Conservation (phyloP, 805 yeast species). For the Candida corydali region DNA sequence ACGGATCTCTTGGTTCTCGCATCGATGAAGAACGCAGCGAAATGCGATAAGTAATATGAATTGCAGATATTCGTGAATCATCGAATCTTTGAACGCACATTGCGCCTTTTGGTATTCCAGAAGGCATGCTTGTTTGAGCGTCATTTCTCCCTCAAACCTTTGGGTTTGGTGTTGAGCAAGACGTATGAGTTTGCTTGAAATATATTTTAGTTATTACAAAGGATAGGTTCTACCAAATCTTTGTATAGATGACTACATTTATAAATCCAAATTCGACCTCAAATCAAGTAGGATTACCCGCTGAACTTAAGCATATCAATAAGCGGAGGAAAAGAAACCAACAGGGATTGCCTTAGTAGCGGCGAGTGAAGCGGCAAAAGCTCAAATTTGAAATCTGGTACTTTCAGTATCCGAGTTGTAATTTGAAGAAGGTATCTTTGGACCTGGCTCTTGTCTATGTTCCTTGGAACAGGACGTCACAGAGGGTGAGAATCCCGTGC, state of each 20-base stretch:
- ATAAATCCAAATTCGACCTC: constrained; percentile 37
- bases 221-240: constrained; percentile 3
- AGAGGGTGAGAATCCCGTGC: not conserved
- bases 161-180: constrained; percentile 5
- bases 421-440: constrained; percentile 6
- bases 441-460: not conserved
- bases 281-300: constrained; percentile 29
- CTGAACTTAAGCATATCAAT: not conserved
- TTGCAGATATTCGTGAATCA: constrained; percentile 21
- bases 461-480: not conserved
- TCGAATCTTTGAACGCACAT: constrained; percentile 46
- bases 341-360: constrained; percentile 34
- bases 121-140: constrained; percentile 6
- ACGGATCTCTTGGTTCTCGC: constrained; percentile 16
- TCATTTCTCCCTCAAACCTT: constrained; percentile 6
- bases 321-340: constrained; percentile 34
- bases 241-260: constrained; percentile 6
- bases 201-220: constrained; percentile 1
- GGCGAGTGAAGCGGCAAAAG: constrained; percentile 17
- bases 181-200: constrained; percentile 4
- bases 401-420: not conserved
- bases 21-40: constrained; percentile 46
- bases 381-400: not conserved
- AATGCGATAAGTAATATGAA: constrained; percentile 41
- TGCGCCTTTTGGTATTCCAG: constrained; percentile 34